A percentile compares a stretch with the other conserved stretches of the same genome.
Conservation (phyloP, 2,329 filamentous ascomycete species). For the Xylaria sp. region DNA sequence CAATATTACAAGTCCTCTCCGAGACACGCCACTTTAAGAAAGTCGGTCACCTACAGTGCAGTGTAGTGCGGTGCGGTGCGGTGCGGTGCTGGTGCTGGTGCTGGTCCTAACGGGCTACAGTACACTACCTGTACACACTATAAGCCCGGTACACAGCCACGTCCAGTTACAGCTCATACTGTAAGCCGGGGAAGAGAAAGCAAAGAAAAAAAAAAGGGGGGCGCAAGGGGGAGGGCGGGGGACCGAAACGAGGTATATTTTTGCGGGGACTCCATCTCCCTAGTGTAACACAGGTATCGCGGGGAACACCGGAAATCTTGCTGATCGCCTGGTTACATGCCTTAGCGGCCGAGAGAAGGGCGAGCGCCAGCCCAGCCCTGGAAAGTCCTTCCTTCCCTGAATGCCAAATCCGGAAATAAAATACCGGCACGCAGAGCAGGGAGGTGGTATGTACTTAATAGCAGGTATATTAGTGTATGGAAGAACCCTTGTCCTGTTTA, state of each 20-base stretch:
- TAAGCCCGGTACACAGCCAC: not conserved
- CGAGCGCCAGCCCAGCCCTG: conserved; percentile 12
- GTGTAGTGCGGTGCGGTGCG: not conserved
- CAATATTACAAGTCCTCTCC: conserved; percentile 9
- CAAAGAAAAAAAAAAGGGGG: too few relatives aligned
- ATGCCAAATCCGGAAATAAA: conserved; percentile 8
- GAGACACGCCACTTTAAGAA: conserved; percentile 16
- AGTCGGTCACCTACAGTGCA: conserved; percentile 1
- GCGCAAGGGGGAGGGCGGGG: not conserved
- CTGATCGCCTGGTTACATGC: conserved; percentile 43
- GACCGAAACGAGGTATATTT: conserved; percentile 2
- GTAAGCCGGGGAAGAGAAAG: conserved; percentile 14
- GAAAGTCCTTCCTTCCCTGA: conserved; percentile 3
- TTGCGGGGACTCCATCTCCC: conserved; percentile 36
- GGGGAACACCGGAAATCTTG: conserved; percentile 42
- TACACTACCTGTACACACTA: too few relatives aligned
- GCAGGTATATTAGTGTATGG: not conserved
- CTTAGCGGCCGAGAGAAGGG: conserved; percentile 40
- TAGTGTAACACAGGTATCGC: conserved; percentile 33
- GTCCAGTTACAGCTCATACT: not conserved
- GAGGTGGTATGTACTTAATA: not conserved
- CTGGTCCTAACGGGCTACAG: not conserved
- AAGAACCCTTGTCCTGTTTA: not conserved
- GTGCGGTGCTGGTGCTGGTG: not conserved
- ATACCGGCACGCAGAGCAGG: not conserved